phyloP scores from a whole-genome alignment of 2,329 filamentous ascomycete species.

The Calcarisporium arbuscula region DNA sequence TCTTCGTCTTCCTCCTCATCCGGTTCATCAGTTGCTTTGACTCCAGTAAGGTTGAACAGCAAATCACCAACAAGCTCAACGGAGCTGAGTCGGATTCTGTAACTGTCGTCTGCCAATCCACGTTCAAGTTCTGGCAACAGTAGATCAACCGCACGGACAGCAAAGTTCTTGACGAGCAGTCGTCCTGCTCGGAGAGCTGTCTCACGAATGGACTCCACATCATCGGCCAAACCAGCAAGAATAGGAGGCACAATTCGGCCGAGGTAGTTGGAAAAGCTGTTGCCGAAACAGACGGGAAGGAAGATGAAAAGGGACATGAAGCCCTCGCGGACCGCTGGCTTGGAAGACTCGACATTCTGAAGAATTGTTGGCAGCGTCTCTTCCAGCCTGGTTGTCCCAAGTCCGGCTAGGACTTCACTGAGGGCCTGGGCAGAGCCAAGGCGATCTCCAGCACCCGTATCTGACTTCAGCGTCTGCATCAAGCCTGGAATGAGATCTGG shows the following conservation, averaged over 20 bases:
- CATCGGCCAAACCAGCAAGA: slow-evolving; percentile 86
- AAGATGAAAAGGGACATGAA: slow-evolving; percentile 99
- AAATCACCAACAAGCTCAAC: slow-evolving; percentile 96
- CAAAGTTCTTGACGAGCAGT: slow-evolving; percentile 96
- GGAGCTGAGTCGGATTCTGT: slow-evolving; percentile 95
- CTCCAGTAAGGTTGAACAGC: slow-evolving; percentile 94
- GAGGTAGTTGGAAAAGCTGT: slow-evolving; percentile 95
- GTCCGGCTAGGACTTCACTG: slow-evolving; percentile 88
- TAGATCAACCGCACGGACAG: slow-evolving; percentile 87
- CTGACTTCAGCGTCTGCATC: slow-evolving; percentile 96
- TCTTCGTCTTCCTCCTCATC: slow-evolving; percentile 77
- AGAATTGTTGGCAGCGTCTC: slow-evolving; percentile 94
- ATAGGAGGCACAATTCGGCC: slow-evolving; percentile 94
- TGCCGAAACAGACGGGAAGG: slow-evolving; percentile 96
- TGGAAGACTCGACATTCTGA: slow-evolving; percentile 89
- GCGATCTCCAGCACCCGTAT: slow-evolving; percentile 92
- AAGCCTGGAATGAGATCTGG: slow-evolving; percentile 96
- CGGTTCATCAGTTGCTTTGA: slow-evolving; percentile 69
- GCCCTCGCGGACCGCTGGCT: slow-evolving; percentile 85
- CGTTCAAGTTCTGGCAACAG: slow-evolving; percentile 91
- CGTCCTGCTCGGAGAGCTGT: slow-evolving; percentile 92
- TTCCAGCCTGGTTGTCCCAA: slow-evolving; percentile 87
- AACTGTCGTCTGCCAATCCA: slow-evolving; percentile 93
- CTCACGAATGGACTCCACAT: slow-evolving; percentile 92
- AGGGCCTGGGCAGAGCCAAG: slow-evolving; percentile 94